phyloP scores from a whole-genome alignment of 768 basidiomycete species.

The Mycena belliarum region DNA sequence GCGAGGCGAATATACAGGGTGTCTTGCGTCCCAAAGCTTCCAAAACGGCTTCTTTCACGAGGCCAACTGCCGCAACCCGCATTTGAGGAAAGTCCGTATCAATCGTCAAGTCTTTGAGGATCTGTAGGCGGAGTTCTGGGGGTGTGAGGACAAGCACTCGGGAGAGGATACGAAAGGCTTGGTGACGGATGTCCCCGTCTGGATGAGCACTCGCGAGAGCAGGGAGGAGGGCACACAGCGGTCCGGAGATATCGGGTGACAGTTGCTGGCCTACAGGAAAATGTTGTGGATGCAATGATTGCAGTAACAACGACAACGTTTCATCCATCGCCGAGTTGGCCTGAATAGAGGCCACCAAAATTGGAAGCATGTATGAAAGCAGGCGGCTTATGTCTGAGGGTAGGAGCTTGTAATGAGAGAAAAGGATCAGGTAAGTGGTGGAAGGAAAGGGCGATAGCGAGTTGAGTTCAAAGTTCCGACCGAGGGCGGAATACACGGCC shows the following conservation, averaged over 20 bases:
- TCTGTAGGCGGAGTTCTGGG: conserved; percentile 49
- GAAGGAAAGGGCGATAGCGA: conserved; percentile 27
- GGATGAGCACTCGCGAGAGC: conserved; percentile 63
- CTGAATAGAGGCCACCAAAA: conserved; percentile 53
- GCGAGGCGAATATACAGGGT: conserved; percentile 53
- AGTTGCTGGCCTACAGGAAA: conserved; percentile 26
- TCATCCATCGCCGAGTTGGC: conserved; percentile 58
- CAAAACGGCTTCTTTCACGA: conserved; percentile 68
- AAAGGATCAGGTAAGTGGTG: conserved; percentile 35
- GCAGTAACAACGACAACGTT: conserved; percentile 56
- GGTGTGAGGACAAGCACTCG: conserved; percentile 51
- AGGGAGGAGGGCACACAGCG: conserved; percentile 53
- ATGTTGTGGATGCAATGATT: conserved; percentile 30
- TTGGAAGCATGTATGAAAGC: conserved; percentile 37
- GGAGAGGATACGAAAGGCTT: conserved; percentile 61
- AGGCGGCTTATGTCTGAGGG: conserved; percentile 21
- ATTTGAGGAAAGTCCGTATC: conserved; percentile 62
- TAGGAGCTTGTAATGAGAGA: conserved; percentile 34
- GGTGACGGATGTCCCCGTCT: conserved; percentile 56
- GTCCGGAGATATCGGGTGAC: conserved; percentile 46
- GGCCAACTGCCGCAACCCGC: conserved; percentile 65
- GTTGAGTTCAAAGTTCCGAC: conserved; percentile 18
- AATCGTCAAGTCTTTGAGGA: conserved; percentile 54
- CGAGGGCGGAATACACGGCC: conserved; percentile 40
- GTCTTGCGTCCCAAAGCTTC: conserved; percentile 40